phyloP scores from a whole-genome alignment of 495 filamentous ascomycete genomes.

The Poronia punctata region DNA sequence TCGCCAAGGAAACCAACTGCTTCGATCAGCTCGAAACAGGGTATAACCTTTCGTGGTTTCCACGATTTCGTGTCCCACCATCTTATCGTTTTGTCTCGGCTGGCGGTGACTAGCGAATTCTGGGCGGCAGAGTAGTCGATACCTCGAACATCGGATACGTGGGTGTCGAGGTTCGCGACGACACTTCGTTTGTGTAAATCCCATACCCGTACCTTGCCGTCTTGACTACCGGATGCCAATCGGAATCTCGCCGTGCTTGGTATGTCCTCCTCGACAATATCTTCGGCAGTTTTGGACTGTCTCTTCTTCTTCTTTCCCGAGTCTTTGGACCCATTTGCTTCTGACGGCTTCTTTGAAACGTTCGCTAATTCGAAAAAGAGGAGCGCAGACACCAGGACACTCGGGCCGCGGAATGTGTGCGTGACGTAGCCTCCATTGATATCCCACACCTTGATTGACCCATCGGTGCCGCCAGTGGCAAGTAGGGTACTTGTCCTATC shows the following conservation, averaged over 20 bases:
- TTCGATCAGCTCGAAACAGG: conserved; percentile 80
- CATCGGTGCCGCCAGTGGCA: conserved; percentile 87
- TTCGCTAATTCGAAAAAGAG: conserved; percentile 76
- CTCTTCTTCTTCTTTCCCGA: conserved; percentile 31
- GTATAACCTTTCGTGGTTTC: conserved; percentile 76
- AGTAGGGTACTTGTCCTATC: conserved; percentile 84
- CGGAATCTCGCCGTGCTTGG: conserved; percentile 52
- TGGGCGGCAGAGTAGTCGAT: conserved; percentile 71
- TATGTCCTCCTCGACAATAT: conserved; percentile 33
- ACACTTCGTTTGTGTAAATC: conserved; percentile 78
- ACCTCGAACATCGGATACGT: conserved; percentile 84
- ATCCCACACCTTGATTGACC: conserved; percentile 93
- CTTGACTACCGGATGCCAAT: conserved; percentile 85
- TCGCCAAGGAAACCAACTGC: conserved; percentile 68
- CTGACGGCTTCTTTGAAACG: conserved; percentile 22
- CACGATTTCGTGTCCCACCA: conserved; percentile 81
- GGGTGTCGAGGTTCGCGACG: conserved; percentile 73
- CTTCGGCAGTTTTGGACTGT: conserved; percentile 36
- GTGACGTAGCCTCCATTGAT: conserved; percentile 85
- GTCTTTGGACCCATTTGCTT: conserved; percentile 19
- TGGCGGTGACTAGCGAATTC: conserved; percentile 75
- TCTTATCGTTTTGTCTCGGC: conserved; percentile 89
- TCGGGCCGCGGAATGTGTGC: conserved; percentile 89
- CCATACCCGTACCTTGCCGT: conserved; percentile 87
- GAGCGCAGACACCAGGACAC: conserved; percentile 82